Conservation (phyloP, 1,284 basidiomycete genomes). For the Takashimella tepidaria region DNA sequence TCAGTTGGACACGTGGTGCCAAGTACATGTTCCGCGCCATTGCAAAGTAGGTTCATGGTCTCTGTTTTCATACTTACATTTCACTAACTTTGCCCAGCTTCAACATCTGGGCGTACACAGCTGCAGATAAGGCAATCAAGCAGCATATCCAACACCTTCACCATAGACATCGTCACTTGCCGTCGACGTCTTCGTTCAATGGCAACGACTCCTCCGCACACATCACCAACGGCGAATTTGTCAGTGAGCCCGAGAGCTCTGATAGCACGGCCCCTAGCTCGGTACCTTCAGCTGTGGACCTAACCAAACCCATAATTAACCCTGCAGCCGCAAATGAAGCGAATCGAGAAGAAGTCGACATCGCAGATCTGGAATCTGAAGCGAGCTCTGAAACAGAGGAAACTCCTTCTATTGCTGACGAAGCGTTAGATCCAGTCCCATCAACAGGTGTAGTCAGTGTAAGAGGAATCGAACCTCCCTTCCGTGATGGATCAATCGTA, state of each 20-base stretch:
- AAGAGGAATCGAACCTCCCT: conserved; percentile 32
- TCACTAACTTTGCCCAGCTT: conserved; percentile 35
- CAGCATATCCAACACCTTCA: conserved; percentile 15
- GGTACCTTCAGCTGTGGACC: conserved; percentile 21
- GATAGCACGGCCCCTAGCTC: conserved; percentile 7
- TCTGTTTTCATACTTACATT: not conserved
- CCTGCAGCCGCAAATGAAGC: conserved; percentile 21
- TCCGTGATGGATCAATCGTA: conserved; percentile 55
- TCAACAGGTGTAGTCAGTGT: conserved; percentile 31
- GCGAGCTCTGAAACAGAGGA: conserved; percentile 26
- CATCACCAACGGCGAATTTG: not conserved
- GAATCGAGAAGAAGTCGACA: conserved; percentile 24
- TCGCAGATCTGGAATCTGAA: conserved; percentile 29
- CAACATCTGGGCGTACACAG: conserved; percentile 46
- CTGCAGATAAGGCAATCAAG: conserved; percentile 30
- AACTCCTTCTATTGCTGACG: conserved; percentile 6
- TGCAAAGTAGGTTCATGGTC: conserved; percentile 34
- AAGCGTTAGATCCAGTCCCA: conserved; percentile 8
- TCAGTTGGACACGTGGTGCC: conserved; percentile 44
- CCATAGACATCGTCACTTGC: not conserved
- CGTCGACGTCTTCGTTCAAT: conserved; percentile 1
- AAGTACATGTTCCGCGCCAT: conserved; percentile 46
- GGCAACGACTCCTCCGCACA: not conserved
- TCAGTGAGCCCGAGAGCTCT: not conserved
- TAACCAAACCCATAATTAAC: conserved; percentile 33